phyloP scores from a whole-genome alignment of 768 basidiomycete genomes.

The Hypsizygus marmoreus region DNA sequence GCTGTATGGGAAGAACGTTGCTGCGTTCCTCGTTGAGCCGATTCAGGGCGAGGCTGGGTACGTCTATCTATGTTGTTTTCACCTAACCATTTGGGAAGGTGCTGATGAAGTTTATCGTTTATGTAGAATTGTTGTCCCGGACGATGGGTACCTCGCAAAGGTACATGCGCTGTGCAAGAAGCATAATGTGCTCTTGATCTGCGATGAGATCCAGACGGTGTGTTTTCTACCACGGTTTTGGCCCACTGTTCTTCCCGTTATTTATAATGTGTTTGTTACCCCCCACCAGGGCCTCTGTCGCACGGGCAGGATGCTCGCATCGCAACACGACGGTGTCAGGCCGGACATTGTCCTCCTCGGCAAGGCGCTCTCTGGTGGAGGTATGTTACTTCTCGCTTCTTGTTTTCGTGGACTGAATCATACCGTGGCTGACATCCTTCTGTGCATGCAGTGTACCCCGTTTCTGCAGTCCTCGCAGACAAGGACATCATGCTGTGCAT shows the following conservation, averaged over 20 bases:
- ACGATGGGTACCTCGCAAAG: conserved; percentile 78
- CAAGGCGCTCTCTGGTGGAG: conserved; percentile 95
- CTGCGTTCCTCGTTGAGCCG: conserved; percentile 95
- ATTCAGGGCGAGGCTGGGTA: conserved; percentile 99
- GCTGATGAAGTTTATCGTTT: too few species aligned
- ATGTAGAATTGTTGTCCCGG: conserved; percentile 86
- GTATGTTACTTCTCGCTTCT: conserved; percentile 42
- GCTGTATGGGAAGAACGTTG: conserved; percentile 77
- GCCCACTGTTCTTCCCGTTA: conserved; percentile 3
- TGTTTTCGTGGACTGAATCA: conserved; percentile 1
- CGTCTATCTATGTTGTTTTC: conserved; percentile 24
- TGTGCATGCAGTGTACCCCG: conserved; percentile 76
- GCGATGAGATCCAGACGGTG: conserved; percentile 97
- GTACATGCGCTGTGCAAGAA: conserved; percentile 86
- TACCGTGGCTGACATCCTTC: not conserved
- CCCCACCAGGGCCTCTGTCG: conserved; percentile 84
- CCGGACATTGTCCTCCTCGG: conserved; percentile 94
- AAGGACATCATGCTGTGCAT: conserved; percentile 94
- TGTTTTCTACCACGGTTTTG: conserved; percentile 19
- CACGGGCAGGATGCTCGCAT: conserved; percentile 93
- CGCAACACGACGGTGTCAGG: conserved; percentile 82
- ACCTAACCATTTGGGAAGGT: conserved; percentile 4
- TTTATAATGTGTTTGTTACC: conserved; percentile 1
- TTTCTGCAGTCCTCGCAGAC: conserved; percentile 91
- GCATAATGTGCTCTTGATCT: conserved; percentile 93